phyloP scores from a whole-genome alignment of 2,329 filamentous ascomycete genomes.

The Chaetomiaceae sp. region DNA sequence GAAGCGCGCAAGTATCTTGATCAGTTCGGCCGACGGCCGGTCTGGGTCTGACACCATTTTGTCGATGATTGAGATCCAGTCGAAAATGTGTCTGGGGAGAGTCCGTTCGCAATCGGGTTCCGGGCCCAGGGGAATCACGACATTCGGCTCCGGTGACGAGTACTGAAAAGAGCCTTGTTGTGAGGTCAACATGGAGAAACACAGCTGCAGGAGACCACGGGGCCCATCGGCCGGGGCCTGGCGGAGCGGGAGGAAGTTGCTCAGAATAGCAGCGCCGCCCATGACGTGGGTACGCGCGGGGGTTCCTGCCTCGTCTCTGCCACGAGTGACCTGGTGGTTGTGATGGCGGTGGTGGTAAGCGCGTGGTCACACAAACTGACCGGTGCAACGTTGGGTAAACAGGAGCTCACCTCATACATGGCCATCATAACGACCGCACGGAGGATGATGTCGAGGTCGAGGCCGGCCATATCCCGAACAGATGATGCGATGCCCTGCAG shows the following conservation, averaged over 20 bases:
- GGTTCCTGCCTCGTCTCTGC: slow-evolving; percentile 41
- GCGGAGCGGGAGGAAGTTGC: slow-evolving; percentile 39
- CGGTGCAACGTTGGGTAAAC: background rate
- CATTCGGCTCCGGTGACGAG: slow-evolving; percentile 15
- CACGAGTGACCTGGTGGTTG: slow-evolving; percentile 39
- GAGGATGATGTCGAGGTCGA: slow-evolving; percentile 42
- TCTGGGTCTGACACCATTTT: slow-evolving; percentile 35
- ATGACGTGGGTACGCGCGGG: slow-evolving; percentile 54
- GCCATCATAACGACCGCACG: slow-evolving; percentile 53
- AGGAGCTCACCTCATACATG: slow-evolving; percentile 51
- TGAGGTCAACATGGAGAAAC: slow-evolving; percentile 48
- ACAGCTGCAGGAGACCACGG: slow-evolving; percentile 49
- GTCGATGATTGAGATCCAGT: slow-evolving; percentile 39
- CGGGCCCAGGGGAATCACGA: slow-evolving; percentile 23
- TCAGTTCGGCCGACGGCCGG: slow-evolving; percentile 37
- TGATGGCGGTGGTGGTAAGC: background rate
- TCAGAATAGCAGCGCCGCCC: slow-evolving; percentile 55
- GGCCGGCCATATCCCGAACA: slow-evolving; percentile 33
- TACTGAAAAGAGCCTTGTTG: slow-evolving; percentile 20
- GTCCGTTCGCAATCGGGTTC: slow-evolving; percentile 28
- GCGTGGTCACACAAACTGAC: background rate
- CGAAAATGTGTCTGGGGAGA: slow-evolving; percentile 40
- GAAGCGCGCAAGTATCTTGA: slow-evolving; percentile 37
- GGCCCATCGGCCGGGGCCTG: slow-evolving; percentile 40
- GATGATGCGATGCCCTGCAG: slow-evolving; percentile 43